Evolutionary conservation across 352 stramenopile genomes (phyloP), one percentile per base, ranked within the genome.

Genomic region (Pythium volutum): DNA sequence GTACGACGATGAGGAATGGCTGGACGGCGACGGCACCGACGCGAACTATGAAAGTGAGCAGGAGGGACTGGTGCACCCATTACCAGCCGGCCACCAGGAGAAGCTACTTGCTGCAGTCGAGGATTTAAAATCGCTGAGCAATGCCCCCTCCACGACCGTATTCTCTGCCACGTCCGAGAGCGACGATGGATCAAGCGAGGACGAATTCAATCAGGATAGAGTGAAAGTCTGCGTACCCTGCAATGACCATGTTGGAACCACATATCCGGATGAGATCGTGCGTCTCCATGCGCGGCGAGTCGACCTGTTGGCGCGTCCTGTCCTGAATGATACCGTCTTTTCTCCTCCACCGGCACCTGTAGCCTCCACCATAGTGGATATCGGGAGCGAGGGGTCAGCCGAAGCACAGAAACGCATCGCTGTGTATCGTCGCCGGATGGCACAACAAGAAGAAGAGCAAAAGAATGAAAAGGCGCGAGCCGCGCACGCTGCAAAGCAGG

Each of bases 401-500:
- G 38, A 56, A 18, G 62, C 62, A 22, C 45, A 39, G 10, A 55
- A 49, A 23, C 55, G 62, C 10, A 14, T 64, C 15, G 23, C 8
- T 15, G 55, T 50, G n/a, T 69, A 63, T 18, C 55, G 42, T 6
- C 33, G 31, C 31, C 18, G 34, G 7, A 15, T 61, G 15, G 20
- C 31, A 12, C 22, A 60, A 27, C 50, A 46, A 18, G 16, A 64
- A 23, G 46, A 59, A 29, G 36, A 25, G 2, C 25, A 27, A 20
- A 63, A 54, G 27, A 22, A 38, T 16, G 38, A 69, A 47, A 54
- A 46, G 20, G 26, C 60, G 4, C 43, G 25, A 39, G n/a, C 22
- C 11, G 2, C 2, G 15, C 29, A 55, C 42, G n/a, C 27, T 62
- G 25, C 55, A 27, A 71, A 73, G 59, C 77, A 74, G 70, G 62